Evolutionary conservation across 176 grass and related monocot species (phyloP).

Genomic region (Pontederia crassipes): DNA sequence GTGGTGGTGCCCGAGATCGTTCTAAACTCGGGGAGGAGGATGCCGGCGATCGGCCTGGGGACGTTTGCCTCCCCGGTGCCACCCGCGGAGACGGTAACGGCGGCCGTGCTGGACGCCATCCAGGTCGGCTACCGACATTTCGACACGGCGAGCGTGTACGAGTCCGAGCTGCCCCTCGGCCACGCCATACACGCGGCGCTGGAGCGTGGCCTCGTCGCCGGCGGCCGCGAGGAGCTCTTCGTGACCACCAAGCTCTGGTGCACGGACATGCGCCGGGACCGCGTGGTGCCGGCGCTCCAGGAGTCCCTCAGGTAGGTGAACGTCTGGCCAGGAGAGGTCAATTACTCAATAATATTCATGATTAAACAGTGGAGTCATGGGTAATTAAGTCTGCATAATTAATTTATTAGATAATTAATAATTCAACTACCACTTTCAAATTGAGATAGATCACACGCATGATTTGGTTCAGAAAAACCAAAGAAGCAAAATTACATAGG

Average conservation of each 20-base stretch:
- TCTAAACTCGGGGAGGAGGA: slow-evolving; percentile 1
- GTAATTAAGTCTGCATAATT: no score
- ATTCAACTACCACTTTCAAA: no score
- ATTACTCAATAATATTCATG: no score
- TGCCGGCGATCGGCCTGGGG: slow-evolving; percentile 43
- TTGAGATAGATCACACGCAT: no score
- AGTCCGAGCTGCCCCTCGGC: slow-evolving; percentile 28
- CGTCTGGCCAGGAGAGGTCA: no score
- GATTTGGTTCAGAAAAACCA: no score
- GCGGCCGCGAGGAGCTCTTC: slow-evolving; percentile 31
- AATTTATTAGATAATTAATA: no score
- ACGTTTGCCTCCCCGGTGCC: slow-evolving; percentile 7
- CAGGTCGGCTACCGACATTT: no score
- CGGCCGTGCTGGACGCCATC: no score
- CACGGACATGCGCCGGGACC: neutral
- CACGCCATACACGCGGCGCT: slow-evolving; percentile 29
- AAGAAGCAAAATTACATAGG: no score
- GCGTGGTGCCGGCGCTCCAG: slow-evolving; percentile 21
- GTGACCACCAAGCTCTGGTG: no score
- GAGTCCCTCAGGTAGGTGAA: slow-evolving; percentile 11
- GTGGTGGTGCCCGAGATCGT: neutral
- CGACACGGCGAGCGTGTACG: slow-evolving; percentile 44
- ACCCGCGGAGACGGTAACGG: neutral
- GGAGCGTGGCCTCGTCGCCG: slow-evolving; percentile 21
- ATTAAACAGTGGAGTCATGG: no score